These are phyloP conservation scores for Trametes cingulata DNA, from an alignment of 768 basidiomycete genomes.

Conservation along the genomic window DNA sequence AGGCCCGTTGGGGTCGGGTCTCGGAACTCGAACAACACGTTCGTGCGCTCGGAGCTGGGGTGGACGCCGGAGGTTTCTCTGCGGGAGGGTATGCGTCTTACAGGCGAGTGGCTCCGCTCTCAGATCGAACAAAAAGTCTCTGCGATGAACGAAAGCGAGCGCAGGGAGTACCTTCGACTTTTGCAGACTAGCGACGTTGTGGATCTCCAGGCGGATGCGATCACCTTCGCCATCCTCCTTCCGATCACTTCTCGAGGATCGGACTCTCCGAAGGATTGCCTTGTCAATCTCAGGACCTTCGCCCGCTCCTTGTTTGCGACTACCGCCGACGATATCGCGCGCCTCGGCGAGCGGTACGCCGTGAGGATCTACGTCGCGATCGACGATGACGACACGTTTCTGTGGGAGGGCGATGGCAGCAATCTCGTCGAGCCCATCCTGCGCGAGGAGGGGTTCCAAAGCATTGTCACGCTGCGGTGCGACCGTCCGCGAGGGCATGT, in stretches of 20 bases:
- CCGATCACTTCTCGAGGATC: conserved; percentile 57
- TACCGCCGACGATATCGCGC: conserved; percentile 45
- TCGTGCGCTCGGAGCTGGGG: conserved; percentile 32
- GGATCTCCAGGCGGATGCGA: conserved; percentile 35
- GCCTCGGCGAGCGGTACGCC: conserved; percentile 35
- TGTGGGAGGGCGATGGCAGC: conserved; percentile 28
- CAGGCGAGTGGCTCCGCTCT: conserved; percentile 48
- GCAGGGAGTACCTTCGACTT: conserved; percentile 22
- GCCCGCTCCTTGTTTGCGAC: conserved; percentile 45
- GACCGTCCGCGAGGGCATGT: conserved; percentile 46
- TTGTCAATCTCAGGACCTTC: conserved; percentile 44
- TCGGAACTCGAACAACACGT: conserved; percentile 53
- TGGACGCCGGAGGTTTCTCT: conserved; percentile 48
- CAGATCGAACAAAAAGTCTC: conserved; percentile 35
- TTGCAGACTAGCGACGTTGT: conserved; percentile 42
- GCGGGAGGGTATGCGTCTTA: conserved; percentile 48
- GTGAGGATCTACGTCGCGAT: conserved; percentile 54
- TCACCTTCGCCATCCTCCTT: conserved; percentile 53
- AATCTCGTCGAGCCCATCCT: conserved; percentile 43
- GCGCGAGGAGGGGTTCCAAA: conserved; percentile 36
- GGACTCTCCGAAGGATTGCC: conserved; percentile 37
- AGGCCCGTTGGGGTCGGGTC: conserved; percentile 50
- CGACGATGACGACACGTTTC: conserved; percentile 48
- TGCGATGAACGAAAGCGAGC: conserved; percentile 9
- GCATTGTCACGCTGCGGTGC: conserved; percentile 39